Evolutionary conservation across 208 protist genomes (phyloP).

Genomic region (Acanthamoeba pearcei): DNA sequence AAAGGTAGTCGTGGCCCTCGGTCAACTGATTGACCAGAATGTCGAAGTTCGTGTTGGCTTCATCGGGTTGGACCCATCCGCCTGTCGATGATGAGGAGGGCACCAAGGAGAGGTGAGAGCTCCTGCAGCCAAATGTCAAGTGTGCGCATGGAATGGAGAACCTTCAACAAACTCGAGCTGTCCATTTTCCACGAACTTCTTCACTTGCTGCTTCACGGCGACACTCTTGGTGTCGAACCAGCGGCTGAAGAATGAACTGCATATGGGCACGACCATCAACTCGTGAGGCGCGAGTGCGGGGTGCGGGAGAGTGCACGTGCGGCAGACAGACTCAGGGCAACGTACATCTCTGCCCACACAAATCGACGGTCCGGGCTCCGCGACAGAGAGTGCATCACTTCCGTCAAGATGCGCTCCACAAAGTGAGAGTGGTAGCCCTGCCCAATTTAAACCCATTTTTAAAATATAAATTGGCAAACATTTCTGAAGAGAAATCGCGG

Average conservation of each 20-base stretch:
- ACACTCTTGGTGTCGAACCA: slow-evolving; percentile 84
- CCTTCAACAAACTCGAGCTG: slow-evolving; percentile 87
- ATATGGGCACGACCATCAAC: not conserved
- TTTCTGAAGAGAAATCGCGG: not conserved
- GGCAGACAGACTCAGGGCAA: not conserved
- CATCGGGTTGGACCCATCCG: slow-evolving; percentile 88
- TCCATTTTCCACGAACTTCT: slow-evolving; percentile 77
- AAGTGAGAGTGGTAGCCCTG: slow-evolving; percentile 77
- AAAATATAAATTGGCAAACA: not conserved
- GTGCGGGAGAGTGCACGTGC: not conserved
- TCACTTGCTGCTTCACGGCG: slow-evolving; percentile 28
- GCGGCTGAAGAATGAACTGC: slow-evolving; percentile 85
- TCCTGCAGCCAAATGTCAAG: no score
- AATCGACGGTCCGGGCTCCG: slow-evolving; percentile 78
- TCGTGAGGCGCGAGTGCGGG: not conserved
- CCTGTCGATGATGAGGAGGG: slow-evolving; percentile 36
- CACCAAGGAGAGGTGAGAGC: not conserved
- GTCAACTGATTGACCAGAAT: slow-evolving; percentile 86
- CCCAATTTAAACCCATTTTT: not conserved
- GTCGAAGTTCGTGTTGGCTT: slow-evolving; percentile 79
- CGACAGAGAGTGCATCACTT: slow-evolving; percentile 76
- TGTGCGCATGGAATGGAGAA: not conserved
- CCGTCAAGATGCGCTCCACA: slow-evolving; percentile 82
- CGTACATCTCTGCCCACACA: slow-evolving; percentile 86
- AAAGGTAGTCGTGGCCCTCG: slow-evolving; percentile 85